Evolutionary conservation across 495 filamentous ascomycete species (phyloP).

Genomic region (Elasticomyces elasticus): DNA sequence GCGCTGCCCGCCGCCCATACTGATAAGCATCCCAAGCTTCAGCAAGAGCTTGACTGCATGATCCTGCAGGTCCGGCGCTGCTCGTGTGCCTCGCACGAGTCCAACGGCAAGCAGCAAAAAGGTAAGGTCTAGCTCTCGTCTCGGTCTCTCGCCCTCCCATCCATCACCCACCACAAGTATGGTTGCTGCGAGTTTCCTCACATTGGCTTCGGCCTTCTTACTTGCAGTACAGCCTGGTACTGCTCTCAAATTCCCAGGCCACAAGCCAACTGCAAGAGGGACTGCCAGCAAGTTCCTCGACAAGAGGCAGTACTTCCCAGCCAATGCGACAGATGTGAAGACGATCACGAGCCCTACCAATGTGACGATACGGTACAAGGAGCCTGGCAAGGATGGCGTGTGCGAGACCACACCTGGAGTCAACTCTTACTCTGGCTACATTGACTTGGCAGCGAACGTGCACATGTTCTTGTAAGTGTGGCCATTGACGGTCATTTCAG

Average conservation of each 20-base stretch:
- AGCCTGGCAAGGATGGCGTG: constrained; percentile 39
- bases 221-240: background rate
- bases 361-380: constrained; percentile 42
- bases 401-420: constrained; percentile 36
- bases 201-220: background rate
- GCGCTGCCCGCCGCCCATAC: background rate
- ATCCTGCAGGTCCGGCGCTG: background rate
- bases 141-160: background rate
- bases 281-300: background rate
- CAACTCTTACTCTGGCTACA: constrained; percentile 16
- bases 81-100: background rate
- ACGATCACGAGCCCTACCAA: constrained; percentile 45
- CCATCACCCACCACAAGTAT: background rate
- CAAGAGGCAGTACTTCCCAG: constrained; percentile 8
- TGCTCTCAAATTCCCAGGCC: background rate
- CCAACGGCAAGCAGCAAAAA: background rate
- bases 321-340: constrained; percentile 10
- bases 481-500: background rate
- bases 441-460: constrained; percentile 4
- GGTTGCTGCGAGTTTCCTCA: background rate
- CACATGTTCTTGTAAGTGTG: background rate
- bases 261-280: background rate
- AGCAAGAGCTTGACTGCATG: background rate
- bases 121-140: background rate
- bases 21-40: background rate